A percentile compares a stretch with the other conserved stretches of the same genome.
Conservation (phyloP, 148 eudicot species). For the Heliamphora exappendiculata region DNA sequence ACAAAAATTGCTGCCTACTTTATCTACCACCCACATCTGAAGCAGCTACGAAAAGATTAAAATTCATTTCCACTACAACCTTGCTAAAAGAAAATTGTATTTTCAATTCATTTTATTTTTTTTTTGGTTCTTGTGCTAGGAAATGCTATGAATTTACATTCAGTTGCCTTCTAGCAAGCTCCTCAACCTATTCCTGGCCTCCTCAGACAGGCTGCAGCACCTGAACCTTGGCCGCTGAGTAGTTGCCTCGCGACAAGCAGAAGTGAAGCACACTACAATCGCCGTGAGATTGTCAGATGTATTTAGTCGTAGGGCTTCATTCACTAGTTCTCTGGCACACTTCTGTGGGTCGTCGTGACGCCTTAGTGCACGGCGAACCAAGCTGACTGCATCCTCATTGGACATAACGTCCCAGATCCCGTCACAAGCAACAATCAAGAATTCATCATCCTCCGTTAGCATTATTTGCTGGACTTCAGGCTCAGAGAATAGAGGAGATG, state of each 20-base stretch:
- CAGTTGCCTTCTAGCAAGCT: constrained; percentile 32
- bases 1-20: constrained; percentile 16
- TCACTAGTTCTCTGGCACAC: constrained; percentile 43
- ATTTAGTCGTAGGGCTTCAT: constrained; percentile 24
- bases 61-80: neutral
- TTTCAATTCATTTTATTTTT: neutral
- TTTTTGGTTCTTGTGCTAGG: neutral
- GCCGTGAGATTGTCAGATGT: constrained; percentile 49
- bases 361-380: constrained; percentile 35
- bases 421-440: constrained; percentile 54
- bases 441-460: constrained; percentile 52
- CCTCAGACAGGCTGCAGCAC: constrained; percentile 36
- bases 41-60: constrained; percentile 8
- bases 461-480: constrained; percentile 36
- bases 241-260: constrained; percentile 14
- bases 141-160: constrained; percentile 1
- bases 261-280: constrained; percentile 41
- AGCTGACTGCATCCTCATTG: constrained; percentile 42
- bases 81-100: too few relatives aligned
- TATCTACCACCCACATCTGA: constrained; percentile 10
- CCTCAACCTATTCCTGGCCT: constrained; percentile 33
- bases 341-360: constrained; percentile 30
- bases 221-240: constrained; percentile 30
- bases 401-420: constrained; percentile 60
- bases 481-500: constrained; percentile 39